A percentile compares a stretch with the other conserved stretches of the same genome.
These are phyloP conservation scores for Fusarium tupiense DNA, from an alignment of 2,329 filamentous ascomycete species.

Conservation along the genomic window DNA sequence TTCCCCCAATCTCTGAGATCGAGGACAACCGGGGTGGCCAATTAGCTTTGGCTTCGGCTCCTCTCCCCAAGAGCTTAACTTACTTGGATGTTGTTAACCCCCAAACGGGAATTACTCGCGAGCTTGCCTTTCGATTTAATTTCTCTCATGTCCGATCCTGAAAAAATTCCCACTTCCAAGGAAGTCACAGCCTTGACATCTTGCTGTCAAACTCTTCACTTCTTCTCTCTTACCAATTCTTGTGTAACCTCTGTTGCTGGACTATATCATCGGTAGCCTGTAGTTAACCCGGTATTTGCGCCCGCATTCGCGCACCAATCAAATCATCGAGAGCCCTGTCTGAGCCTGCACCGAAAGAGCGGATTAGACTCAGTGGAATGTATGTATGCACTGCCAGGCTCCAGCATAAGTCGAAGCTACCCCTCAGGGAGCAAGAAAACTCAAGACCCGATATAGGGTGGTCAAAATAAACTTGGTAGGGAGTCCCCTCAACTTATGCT, in stretches of 20 bases:
- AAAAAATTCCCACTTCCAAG: background rate
- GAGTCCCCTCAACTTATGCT: no score
- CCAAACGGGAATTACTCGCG: background rate
- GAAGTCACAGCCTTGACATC: background rate
- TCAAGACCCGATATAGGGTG: no score
- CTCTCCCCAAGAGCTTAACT: background rate
- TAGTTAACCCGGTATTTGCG: constrained; percentile 9
- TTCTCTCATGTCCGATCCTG: background rate
- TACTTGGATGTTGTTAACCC: background rate
- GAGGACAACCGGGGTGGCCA: background rate
- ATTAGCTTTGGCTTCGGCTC: background rate
- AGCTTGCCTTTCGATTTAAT: background rate
- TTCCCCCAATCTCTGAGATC: constrained; percentile 27
- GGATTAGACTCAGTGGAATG: constrained; percentile 16
- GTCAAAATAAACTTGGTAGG: no score
- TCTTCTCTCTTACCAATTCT: background rate
- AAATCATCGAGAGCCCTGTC: constrained; percentile 11
- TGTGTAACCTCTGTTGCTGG: constrained; percentile 33
- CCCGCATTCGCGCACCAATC: constrained; percentile 34
- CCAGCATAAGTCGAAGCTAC: constrained; percentile 9
- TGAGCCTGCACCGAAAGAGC: constrained; percentile 14
- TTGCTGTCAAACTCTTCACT: background rate
- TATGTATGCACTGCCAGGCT: background rate
- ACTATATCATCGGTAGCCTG: constrained; percentile 19
- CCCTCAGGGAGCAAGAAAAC: no score